phyloP scores from a whole-genome alignment of 2,329 filamentous ascomycete genomes.

The Corynespora cassiicola region DNA sequence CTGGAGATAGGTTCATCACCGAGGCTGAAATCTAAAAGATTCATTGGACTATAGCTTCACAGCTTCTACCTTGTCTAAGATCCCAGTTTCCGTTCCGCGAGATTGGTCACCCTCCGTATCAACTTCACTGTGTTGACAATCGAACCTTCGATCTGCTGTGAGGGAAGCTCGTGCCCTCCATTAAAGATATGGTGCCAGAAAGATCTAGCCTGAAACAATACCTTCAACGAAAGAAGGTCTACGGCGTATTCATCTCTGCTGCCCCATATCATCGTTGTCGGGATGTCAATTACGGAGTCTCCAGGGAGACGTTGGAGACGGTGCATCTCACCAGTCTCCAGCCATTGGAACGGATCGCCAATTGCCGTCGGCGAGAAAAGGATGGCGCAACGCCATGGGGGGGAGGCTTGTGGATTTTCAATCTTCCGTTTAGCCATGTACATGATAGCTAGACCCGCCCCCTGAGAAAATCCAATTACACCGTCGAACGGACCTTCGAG shows the following conservation, averaged over 20 bases:
- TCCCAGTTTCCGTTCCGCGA: too few species aligned
- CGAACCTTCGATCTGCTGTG: background rate
- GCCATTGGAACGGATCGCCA: background rate
- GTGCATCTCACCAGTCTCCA: constrained; percentile 2
- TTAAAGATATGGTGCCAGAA: background rate
- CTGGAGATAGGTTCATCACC: too few species aligned
- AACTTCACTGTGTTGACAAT: too few species aligned
- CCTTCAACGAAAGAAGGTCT: background rate
- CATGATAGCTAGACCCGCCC: constrained; percentile 8
- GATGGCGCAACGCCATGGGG: constrained; percentile 10
- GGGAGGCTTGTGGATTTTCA: background rate
- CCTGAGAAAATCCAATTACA: constrained; percentile 17
- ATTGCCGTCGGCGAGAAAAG: constrained; percentile 5
- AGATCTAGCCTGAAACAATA: background rate
- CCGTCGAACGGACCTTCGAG: constrained; percentile 19
- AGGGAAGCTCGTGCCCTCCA: constrained; percentile 3
- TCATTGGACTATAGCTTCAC: too few species aligned
- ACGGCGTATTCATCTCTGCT: background rate
- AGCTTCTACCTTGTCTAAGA: too few species aligned
- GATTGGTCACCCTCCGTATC: too few species aligned
- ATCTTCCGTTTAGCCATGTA: constrained; percentile 3
- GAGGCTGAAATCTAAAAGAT: too few species aligned
- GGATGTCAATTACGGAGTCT: constrained; percentile 3
- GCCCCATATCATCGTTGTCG: constrained; percentile 14
- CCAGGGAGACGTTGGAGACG: background rate